A percentile compares a stretch with the other conserved stretches of the same genome.
phyloP scores from a whole-genome alignment of 2,329 filamentous ascomycete genomes.

The Aspergillus texensis region DNA sequence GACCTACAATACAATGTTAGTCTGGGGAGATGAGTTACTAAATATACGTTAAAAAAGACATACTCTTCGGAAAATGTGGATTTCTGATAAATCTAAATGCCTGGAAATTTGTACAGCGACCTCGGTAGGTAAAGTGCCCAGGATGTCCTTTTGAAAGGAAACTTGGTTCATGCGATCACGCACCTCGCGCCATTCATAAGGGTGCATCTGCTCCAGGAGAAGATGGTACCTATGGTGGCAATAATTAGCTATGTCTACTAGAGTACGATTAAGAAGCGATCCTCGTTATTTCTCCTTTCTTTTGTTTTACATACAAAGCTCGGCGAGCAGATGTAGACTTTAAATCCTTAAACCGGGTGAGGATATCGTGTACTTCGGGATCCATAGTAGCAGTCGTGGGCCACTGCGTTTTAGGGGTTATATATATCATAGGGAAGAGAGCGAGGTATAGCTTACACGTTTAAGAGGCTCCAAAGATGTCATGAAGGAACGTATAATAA shows the following conservation, averaged over 20 bases:
- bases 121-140: constrained; percentile 36
- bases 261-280: not conserved
- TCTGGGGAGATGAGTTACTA: not conserved
- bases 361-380: constrained; percentile 2
- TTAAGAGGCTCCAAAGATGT: not conserved
- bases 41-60: not conserved
- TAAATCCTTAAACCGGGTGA: constrained; percentile 8
- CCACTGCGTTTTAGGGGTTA: not conserved
- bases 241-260: not conserved
- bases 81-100: constrained; percentile 31
- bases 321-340: constrained; percentile 6
- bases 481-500: not conserved
- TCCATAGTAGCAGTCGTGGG: not conserved
- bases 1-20: constrained; percentile 26
- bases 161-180: constrained; percentile 21
- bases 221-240: constrained; percentile 26
- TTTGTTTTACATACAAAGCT: constrained; percentile 7
- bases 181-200: constrained; percentile 37
- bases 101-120: constrained; percentile 31
- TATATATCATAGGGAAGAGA: not conserved
- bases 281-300: not conserved
- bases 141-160: constrained; percentile 36
- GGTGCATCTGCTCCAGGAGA: constrained; percentile 30
- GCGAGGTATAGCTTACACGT: not conserved
- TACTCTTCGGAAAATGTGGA: constrained; percentile 35